Evolutionary conservation across 768 basidiomycete species (phyloP), one percentile per base, ranked within the genome.

Genomic region (Boletus speciosus): DNA sequence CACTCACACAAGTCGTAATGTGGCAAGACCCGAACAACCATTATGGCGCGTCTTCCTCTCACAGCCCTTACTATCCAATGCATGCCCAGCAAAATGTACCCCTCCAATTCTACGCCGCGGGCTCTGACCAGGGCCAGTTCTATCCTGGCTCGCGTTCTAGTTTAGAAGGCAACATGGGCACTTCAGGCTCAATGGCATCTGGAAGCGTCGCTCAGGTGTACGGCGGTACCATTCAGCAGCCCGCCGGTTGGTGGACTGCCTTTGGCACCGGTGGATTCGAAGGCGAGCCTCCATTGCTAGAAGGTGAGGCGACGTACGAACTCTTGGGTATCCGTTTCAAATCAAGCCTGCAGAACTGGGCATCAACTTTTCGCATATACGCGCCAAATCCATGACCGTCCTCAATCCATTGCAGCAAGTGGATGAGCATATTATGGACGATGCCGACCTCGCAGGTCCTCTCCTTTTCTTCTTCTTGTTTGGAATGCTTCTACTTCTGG

Each of bases 361-460:
- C 38, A 95, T 99, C 69, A 98, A 99, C 74, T 97, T 98, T 61
- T 83, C 85, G 35, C 97, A 99, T 69, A 98, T 99, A 72, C 83
- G 88, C 35, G 85, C 83, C 52, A 99, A 98, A 76, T 91, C 94
- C 23, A 73, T 95, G 72, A 94, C 97, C 0, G 97, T 98, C 8
- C 83, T 99, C 47, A 98, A 99, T 65, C 97, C 97, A 4, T 75
- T 98, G 21, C 80, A 83, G 54, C 78, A 77, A 47, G 82, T 95
- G 32, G 88, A 97, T 57, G 90, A 88, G 58, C 87, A 81, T 54
- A 98, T 99, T 55, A 99, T 99, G 97, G 97, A 99, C 71, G 97
- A 99, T 63, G 95, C 96, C 21, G 97, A 99, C 73, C 80, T 99
- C 31, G 94, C 96, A 9, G 97, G 97, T 0, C 97, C 97, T 9